These are phyloP conservation scores for Rhizomucor pusillus DNA, from an alignment of 371 early-diverging fungal genomes.

Conservation along the genomic window DNA sequence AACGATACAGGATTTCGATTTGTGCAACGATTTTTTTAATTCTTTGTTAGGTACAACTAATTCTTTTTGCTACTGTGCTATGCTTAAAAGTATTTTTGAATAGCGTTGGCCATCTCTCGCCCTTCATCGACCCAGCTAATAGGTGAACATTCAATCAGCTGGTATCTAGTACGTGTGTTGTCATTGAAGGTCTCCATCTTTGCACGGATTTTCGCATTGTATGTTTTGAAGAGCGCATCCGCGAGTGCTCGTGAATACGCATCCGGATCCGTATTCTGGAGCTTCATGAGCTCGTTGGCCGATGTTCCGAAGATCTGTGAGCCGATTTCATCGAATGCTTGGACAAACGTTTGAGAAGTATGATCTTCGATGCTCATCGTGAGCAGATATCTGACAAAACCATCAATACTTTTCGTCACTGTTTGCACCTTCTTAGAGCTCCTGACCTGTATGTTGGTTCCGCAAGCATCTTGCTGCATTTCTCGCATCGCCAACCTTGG, in stretches of 20 bases:
- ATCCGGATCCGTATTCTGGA: slow-evolving; percentile 44
- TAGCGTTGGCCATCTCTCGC: slow-evolving; percentile 40
- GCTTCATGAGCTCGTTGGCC: slow-evolving; percentile 67
- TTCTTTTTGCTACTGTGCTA: background rate
- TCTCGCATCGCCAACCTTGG: slow-evolving; percentile 91
- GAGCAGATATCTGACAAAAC: slow-evolving; percentile 68
- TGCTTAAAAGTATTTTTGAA: slow-evolving; percentile 26
- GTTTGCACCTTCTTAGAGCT: background rate
- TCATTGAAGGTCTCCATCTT: slow-evolving; percentile 85
- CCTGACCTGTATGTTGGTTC: slow-evolving; percentile 69
- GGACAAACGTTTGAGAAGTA: slow-evolving; percentile 80
- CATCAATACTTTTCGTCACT: background rate
- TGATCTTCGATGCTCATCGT: slow-evolving; percentile 72
- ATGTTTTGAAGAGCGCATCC: slow-evolving; percentile 64
- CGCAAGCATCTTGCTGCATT: slow-evolving; percentile 70
- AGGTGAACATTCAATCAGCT: slow-evolving; percentile 44
- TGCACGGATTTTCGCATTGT: slow-evolving; percentile 72
- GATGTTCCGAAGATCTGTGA: slow-evolving; percentile 60
- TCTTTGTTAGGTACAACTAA: background rate
- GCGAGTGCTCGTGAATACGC: slow-evolving; percentile 44
- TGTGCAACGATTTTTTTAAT: too few species aligned
- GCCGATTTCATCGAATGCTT: slow-evolving; percentile 86
- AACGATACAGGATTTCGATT: too few species aligned
- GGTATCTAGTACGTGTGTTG: slow-evolving; percentile 50
- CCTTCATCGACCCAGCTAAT: slow-evolving; percentile 65